A percentile compares a stretch with the other conserved stretches of the same genome.
Evolutionary conservation across 106 monocot genomes (phyloP).

Genomic region (Iris macrosiphon): DNA sequence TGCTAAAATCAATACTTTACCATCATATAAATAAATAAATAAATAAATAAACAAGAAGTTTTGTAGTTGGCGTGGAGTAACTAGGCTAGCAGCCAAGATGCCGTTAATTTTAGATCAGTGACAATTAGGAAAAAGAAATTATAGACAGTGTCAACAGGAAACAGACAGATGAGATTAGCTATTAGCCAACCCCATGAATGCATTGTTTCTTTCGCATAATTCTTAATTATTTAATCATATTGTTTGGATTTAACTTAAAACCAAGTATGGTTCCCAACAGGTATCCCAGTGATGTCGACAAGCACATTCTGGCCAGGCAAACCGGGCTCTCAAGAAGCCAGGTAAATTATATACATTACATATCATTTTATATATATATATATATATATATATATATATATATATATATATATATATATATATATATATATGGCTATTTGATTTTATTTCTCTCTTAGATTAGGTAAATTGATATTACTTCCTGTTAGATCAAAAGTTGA

Average conservation of each 20-base stretch:
- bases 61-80: neutral
- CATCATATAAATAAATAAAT: too few relatives aligned
- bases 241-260: conserved; percentile 6
- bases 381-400: neutral
- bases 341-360: conserved; percentile 18
- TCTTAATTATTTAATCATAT: conserved; percentile 1
- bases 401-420: neutral
- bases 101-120: too few relatives aligned
- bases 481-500: neutral
- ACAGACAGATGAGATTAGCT: neutral
- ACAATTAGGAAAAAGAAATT: too few relatives aligned
- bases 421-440: neutral
- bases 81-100: too few relatives aligned
- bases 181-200: neutral
- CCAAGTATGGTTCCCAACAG: conserved; percentile 20
- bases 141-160: conserved; percentile 11
- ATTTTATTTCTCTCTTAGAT: neutral
- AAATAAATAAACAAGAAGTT: too few relatives aligned
- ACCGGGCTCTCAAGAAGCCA: conserved; percentile 91
- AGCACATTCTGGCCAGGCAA: conserved; percentile 76
- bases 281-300: conserved; percentile 84
- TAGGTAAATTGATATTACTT: neutral
- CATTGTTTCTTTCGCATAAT: neutral
- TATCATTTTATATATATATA: neutral
- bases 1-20: too few relatives aligned